These are phyloP conservation scores for Debaryomyces sp. DNA, from an alignment of 1,139 yeast genomes.

Conservation along the genomic window DNA sequence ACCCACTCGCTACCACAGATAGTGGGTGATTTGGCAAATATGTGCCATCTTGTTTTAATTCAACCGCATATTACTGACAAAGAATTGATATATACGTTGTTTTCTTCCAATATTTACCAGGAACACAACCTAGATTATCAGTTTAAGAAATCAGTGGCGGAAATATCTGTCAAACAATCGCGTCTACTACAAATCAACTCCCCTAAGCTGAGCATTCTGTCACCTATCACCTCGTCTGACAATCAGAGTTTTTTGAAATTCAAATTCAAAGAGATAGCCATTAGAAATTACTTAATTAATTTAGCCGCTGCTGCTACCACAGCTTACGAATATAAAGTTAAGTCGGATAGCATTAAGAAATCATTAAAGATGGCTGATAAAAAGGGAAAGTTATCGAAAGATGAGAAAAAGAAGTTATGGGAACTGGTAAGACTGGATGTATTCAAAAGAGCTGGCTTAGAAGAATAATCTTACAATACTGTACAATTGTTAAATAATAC, in stretches of 20 bases:
- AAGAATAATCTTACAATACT: conserved; percentile 17
- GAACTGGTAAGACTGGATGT: conserved; percentile 53
- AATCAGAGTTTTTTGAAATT: conserved; percentile 36
- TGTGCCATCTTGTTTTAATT: conserved; percentile 43
- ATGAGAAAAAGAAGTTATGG: conserved; percentile 51
- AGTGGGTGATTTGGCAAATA: conserved; percentile 47
- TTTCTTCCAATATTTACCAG: conserved; percentile 45
- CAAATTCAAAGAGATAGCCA: conserved; percentile 49
- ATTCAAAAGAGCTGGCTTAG: conserved; percentile 51
- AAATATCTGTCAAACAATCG: conserved; percentile 53
- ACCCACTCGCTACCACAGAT: conserved; percentile 41
- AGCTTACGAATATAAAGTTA: conserved; percentile 50
- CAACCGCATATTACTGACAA: conserved; percentile 48
- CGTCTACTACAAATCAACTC: conserved; percentile 45
- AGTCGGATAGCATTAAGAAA: conserved; percentile 36
- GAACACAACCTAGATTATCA: conserved; percentile 50
- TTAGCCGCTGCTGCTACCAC: conserved; percentile 60
- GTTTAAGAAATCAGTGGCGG: conserved; percentile 54
- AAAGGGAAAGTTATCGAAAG: conserved; percentile 41
- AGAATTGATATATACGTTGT: conserved; percentile 44
- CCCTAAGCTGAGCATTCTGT: conserved; percentile 22
- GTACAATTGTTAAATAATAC: neutral
- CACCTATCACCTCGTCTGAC: conserved; percentile 35
- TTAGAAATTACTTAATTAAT: conserved; percentile 52
- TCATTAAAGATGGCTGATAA: conserved; percentile 25